Conservation (phyloP, 2,329 filamentous ascomycete genomes). For the Dothistroma pini region DNA sequence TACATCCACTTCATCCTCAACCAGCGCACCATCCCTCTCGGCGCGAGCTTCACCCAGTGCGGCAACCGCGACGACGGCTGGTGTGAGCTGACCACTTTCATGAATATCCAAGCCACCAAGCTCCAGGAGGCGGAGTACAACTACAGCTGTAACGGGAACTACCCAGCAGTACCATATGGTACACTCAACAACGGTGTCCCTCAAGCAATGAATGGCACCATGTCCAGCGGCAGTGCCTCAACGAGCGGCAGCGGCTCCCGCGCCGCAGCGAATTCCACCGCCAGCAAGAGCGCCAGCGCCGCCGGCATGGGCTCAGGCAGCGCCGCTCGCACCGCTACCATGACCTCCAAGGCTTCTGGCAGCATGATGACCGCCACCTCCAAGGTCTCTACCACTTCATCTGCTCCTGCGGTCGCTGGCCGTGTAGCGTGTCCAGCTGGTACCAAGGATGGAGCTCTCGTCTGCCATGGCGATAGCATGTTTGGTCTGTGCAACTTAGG, state of each 20-base stretch:
- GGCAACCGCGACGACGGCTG: constrained; percentile 67
- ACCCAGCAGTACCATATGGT: constrained; percentile 48
- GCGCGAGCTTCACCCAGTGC: constrained; percentile 63
- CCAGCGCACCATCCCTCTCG: constrained; percentile 63
- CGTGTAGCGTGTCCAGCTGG: constrained; percentile 21
- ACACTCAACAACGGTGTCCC: constrained; percentile 51
- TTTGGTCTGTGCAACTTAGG: constrained; percentile 47
- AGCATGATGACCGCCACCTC: not conserved
- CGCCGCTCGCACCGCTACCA: constrained; percentile 1
- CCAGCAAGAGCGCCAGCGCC: constrained; percentile 8
- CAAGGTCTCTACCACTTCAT: not conserved
- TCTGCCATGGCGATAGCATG: constrained; percentile 39
- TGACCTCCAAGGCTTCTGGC: not conserved
- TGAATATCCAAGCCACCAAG: constrained; percentile 59
- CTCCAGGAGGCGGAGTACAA: constrained; percentile 54
- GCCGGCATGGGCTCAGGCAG: not conserved
- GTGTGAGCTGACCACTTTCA: constrained; percentile 69
- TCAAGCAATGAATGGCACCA: constrained; percentile 6
- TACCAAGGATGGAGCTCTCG: constrained; percentile 36
- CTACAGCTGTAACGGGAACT: constrained; percentile 62
- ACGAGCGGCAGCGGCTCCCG: not conserved
- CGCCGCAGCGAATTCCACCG: not conserved
- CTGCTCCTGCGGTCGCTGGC: constrained; percentile 12
- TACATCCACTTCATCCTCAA: constrained; percentile 75
- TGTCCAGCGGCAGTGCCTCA: not conserved